These are phyloP conservation scores for Coniochaeta sp. DNA, from an alignment of 2,329 filamentous ascomycete species.

Conservation along the genomic window DNA sequence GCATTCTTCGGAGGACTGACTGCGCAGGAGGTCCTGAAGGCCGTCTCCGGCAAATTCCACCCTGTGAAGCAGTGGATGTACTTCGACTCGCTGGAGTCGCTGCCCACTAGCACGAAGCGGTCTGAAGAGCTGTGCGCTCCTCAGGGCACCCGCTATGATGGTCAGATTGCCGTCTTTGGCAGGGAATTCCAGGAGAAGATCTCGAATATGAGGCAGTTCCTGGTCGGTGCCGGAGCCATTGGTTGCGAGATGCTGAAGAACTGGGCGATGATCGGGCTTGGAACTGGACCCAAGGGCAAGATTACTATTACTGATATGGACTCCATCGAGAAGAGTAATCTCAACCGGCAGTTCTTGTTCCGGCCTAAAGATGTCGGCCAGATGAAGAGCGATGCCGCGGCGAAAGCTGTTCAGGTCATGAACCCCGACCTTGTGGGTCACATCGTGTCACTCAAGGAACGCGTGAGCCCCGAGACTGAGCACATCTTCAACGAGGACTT, in stretches of 20 bases:
- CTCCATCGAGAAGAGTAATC: conserved; percentile 96
- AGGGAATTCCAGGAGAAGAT: conserved; percentile 92
- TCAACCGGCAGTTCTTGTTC: conserved; percentile 97
- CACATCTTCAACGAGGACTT: conserved; percentile 91
- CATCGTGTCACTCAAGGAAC: conserved; percentile 79
- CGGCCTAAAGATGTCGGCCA: conserved; percentile 86
- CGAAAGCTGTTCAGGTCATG: conserved; percentile 86
- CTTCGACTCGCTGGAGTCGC: conserved; percentile 94
- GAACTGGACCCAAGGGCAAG: conserved; percentile 77
- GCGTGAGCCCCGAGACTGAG: conserved; percentile 87
- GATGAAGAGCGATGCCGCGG: conserved; percentile 93
- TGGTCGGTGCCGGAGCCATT: conserved; percentile 94
- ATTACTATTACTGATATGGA: conserved; percentile 97
- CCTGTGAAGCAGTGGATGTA: conserved; percentile 96
- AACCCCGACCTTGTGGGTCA: conserved; percentile 87
- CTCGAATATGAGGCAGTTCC: conserved; percentile 81
- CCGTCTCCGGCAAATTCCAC: conserved; percentile 94
- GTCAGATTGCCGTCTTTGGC: conserved; percentile 94
- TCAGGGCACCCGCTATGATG: conserved; percentile 80
- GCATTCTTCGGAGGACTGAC: conserved; percentile 91
- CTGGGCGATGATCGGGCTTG: conserved; percentile 97
- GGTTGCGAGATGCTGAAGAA: conserved; percentile 99
- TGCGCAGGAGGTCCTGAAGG: conserved; percentile 93
- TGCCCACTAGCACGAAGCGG: conserved; percentile 67
- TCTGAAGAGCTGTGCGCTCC: conserved; percentile 87